Evolutionary conservation across 257 asterid species (phyloP).

Genomic region (Oldenlandia corymbosa): DNA sequence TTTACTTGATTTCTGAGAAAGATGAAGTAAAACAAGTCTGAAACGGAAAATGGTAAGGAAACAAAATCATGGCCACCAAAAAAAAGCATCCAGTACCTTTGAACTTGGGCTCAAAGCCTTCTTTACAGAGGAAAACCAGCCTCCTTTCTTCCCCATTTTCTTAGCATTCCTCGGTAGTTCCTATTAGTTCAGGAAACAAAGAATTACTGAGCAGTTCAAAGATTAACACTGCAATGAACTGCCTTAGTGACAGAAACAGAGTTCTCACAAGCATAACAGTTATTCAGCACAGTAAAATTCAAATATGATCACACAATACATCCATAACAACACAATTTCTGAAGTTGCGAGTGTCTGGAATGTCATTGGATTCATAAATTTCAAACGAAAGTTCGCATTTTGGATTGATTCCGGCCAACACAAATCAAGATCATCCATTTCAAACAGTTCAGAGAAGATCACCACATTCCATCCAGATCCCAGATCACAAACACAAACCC

Average conservation of each 20-base stretch:
- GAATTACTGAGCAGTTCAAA: conserved; percentile 14
- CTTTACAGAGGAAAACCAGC: conserved; percentile 88
- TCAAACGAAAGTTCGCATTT: not conserved
- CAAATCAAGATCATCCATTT: not conserved
- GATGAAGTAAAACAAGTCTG: not conserved
- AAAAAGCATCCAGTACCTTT: conserved; percentile 46
- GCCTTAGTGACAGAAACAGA: not conserved
- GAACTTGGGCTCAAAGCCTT: conserved; percentile 77
- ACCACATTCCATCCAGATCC: not conserved
- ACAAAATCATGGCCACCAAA: conserved; percentile 23
- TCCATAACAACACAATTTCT: not conserved
- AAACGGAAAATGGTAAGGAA: not conserved
- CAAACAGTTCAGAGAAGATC: not conserved
- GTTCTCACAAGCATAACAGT: not conserved
- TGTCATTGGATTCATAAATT: not conserved
- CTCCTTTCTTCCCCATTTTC: conserved; percentile 77
- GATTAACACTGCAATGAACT: conserved; percentile 10
- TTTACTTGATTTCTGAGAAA: conserved; percentile 48
- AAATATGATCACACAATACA: not conserved
- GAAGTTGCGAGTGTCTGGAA: too few species aligned
- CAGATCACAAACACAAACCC: conserved; percentile 8
- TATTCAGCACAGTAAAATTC: not conserved
- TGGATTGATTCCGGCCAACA: not conserved
- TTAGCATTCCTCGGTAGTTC: conserved; percentile 42
- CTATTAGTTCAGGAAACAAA: conserved; percentile 21